Evolutionary conservation across 768 basidiomycete genomes (phyloP).

Genomic region (Kwoniella sp.): DNA sequence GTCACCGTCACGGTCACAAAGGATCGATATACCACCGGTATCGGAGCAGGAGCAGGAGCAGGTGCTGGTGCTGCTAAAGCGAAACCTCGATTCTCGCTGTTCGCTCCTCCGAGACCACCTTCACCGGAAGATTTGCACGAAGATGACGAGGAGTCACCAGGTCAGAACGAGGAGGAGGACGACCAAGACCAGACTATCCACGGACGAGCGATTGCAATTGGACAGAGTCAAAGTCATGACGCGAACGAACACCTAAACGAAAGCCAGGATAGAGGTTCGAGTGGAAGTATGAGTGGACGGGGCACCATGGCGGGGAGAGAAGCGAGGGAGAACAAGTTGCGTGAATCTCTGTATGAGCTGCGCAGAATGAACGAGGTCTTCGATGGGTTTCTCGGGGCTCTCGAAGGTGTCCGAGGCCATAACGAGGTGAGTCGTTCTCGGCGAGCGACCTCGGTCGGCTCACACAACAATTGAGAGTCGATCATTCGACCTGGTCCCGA

Average conservation of each 20-base stretch:
- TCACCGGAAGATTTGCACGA: constrained; percentile 15
- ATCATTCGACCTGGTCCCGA: no score
- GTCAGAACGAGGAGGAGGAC: constrained; percentile 18
- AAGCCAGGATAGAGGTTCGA: no score
- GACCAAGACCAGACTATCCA: constrained; percentile 36
- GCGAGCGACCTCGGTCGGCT: no score
- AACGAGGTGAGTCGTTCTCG: constrained; percentile 50
- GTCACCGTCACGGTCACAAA: no score
- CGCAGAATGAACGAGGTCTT: constrained; percentile 56
- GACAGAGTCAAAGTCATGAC: neutral
- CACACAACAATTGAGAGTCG: no score
- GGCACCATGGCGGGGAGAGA: neutral
- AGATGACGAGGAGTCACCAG: no score
- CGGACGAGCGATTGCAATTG: neutral
- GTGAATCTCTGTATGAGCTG: constrained; percentile 51
- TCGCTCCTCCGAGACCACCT: constrained; percentile 30
- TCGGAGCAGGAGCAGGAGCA: neutral
- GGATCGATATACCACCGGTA: neutral
- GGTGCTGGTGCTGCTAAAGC: neutral
- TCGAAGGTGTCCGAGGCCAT: constrained; percentile 49
- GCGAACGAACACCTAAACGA: neutral
- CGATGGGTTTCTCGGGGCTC: constrained; percentile 41
- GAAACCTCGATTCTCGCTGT: constrained; percentile 47
- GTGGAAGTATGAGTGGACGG: neutral
- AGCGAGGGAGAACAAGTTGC: constrained; percentile 36